These are phyloP conservation scores for Urochloa ruziziensis DNA, from an alignment of 176 grass and related monocot genomes.

Conservation along the genomic window DNA sequence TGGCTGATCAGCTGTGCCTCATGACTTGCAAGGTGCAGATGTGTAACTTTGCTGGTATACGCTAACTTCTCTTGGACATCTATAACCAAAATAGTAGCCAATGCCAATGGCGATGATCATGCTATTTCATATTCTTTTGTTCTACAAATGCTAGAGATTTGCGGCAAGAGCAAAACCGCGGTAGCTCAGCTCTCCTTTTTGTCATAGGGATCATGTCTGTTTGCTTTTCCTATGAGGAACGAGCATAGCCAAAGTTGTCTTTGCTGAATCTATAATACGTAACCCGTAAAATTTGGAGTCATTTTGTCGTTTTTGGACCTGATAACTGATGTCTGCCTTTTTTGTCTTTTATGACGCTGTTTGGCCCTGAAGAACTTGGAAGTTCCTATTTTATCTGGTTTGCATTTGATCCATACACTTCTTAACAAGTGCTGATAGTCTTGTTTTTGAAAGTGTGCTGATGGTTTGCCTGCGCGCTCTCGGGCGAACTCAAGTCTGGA, in stretches of 20 bases:
- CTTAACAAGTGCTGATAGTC: no score
- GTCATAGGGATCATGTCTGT: no score
- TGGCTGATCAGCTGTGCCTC: neutral
- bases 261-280: neutral
- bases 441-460: no score
- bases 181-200: neutral
- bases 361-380: no score
- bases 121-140: no score
- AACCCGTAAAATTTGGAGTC: neutral
- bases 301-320: neutral
- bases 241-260: neutral
- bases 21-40: conserved; percentile 11
- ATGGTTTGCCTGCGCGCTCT: no score
- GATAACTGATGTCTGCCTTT: neutral
- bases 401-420: no score
- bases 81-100: neutral
- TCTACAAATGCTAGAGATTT: no score
- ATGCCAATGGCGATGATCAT: neutral
- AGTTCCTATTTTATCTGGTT: no score
- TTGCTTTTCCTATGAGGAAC: neutral
- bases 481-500: no score
- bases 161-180: no score
- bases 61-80: neutral
- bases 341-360: no score
- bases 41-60: neutral